Percentiles rank a stretch among this genome's conserved stretches.
Evolutionary conservation across 208 protist genomes (phyloP).

Genomic region (Strigomonas galati): DNA sequence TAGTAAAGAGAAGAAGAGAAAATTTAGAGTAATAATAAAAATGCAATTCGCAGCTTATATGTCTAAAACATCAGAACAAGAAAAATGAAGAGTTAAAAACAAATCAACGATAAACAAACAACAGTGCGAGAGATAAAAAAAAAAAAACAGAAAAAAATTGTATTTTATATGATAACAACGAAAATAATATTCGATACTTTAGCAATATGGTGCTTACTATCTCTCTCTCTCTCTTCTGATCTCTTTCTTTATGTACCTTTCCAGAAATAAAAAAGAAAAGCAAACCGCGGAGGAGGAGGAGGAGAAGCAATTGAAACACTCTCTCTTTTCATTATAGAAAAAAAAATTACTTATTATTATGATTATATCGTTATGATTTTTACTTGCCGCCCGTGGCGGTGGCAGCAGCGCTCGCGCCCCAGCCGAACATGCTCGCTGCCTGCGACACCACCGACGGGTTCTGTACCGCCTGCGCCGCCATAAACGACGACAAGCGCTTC

Average conservation of each 20-base stretch:
- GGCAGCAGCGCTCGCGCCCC: background rate
- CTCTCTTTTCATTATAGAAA: background rate
- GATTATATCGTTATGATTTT: background rate
- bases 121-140: slow-evolving; percentile 13
- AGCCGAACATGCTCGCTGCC: slow-evolving; percentile 31
- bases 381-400: background rate
- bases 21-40: no score
- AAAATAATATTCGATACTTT: no score
- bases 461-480: slow-evolving; percentile 49
- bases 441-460: slow-evolving; percentile 40
- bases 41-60: no score
- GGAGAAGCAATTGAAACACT: background rate
- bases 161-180: slow-evolving; percentile 4
- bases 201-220: no score
- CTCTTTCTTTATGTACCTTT: background rate
- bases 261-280: no score
- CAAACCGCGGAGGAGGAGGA: background rate
- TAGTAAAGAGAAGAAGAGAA: no score
- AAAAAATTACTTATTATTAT: background rate
- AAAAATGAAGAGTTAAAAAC: slow-evolving; percentile 2
- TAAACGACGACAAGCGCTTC: slow-evolving; percentile 53
- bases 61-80: slow-evolving; percentile 5
- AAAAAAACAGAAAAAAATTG: slow-evolving; percentile 16
- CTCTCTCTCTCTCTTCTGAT: background rate
- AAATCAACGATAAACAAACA: background rate